A percentile compares a stretch with the other conserved stretches of the same genome.
These are phyloP conservation scores for Lactuca saligna DNA, from an alignment of 129 eudicot genomes.

Conservation along the genomic window DNA sequence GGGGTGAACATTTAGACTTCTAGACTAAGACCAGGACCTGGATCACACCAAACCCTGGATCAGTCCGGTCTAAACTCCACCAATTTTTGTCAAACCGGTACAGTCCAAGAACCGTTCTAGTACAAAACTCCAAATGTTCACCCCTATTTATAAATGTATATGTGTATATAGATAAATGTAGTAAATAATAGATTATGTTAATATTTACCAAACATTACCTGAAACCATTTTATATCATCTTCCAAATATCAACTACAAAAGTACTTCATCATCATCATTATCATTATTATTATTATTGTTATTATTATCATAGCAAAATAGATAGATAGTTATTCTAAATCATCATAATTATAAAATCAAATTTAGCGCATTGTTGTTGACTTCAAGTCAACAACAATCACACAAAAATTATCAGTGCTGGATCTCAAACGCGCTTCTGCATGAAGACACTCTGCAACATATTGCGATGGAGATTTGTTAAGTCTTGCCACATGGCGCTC, in stretches of 20 bases:
- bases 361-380: background rate
- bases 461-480: background rate
- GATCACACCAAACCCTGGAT: no score
- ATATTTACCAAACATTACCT: no score
- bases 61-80: no score
- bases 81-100: no score
- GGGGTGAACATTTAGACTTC: no score
- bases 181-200: no score
- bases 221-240: slow-evolving; percentile 7
- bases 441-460: slow-evolving; percentile 18
- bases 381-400: slow-evolving; percentile 30
- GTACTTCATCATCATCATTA: background rate
- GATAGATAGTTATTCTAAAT: background rate
- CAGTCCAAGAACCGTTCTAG: no score
- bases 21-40: no score
- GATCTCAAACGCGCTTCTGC: slow-evolving; percentile 19
- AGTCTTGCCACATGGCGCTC: background rate
- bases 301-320: no score
- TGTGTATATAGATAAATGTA: no score
- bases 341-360: background rate
- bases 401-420: slow-evolving; percentile 24
- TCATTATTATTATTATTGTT: background rate
- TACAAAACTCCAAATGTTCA: no score
- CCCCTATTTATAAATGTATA: no score
- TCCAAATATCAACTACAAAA: slow-evolving; percentile 4